phyloP scores from a whole-genome alignment of 768 basidiomycete species.

The Mycena haematopus region DNA sequence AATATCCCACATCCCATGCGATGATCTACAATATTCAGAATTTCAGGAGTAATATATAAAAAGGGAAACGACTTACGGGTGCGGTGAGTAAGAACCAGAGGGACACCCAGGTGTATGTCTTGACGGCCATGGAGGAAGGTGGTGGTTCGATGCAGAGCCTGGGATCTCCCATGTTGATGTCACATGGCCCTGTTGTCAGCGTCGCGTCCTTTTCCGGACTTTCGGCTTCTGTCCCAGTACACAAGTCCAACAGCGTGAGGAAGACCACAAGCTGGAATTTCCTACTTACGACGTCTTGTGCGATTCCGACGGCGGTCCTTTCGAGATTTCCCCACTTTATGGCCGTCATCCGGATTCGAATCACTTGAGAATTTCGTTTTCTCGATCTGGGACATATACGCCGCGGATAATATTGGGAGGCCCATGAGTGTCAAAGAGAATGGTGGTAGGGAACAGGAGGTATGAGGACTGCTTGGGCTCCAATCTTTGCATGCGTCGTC shows the following conservation, averaged over 20 bases:
- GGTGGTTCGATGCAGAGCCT: conserved; percentile 12
- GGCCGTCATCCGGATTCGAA: not conserved
- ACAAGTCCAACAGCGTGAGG: not conserved
- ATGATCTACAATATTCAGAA: conserved; percentile 47
- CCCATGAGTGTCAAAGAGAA: conserved; percentile 24
- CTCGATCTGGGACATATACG: conserved; percentile 33
- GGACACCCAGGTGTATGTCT: conserved; percentile 63
- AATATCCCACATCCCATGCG: conserved; percentile 83
- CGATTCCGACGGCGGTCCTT: conserved; percentile 6
- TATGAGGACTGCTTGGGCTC: not conserved
- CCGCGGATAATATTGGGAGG: conserved; percentile 40
- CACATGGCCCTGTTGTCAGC: conserved; percentile 2
- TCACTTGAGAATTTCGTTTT: not conserved
- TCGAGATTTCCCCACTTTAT: conserved; percentile 10
- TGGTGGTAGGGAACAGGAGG: conserved; percentile 8
- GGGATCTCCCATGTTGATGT: not conserved
- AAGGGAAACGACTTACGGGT: conserved; percentile 38
- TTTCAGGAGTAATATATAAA: not conserved
- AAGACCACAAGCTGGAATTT: not conserved
- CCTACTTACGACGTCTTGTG: not conserved
- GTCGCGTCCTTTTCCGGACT: not conserved
- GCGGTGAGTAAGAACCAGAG: conserved; percentile 72
- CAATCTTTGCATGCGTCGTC: not conserved
- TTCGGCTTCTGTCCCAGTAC: not conserved
- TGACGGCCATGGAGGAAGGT: conserved; percentile 49